Evolutionary conservation across 345 rosid species (phyloP), one percentile per base, ranked within the genome.

Genomic region (Linum usitatissimum): DNA sequence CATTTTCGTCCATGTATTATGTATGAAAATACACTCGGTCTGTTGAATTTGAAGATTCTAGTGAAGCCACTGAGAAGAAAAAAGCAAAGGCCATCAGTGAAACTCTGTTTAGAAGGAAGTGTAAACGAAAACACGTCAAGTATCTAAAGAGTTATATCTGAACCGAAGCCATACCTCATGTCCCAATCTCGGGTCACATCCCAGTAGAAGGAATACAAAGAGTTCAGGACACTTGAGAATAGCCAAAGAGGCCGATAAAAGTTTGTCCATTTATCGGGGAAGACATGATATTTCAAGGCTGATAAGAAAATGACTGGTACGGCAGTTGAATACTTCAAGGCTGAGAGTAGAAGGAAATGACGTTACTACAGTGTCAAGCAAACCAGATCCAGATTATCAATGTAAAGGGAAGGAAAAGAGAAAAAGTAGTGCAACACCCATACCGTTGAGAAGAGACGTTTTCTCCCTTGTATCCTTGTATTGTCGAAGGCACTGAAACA

Each of bases 131-230:
- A 18, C 28, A 39, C 8, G 13, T 40, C 48, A 40, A 40, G 48
- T 40, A 54, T 19, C 4, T 19, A 19, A 20, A 19, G 18, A 3
- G 38, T 34, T 34, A 34, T 34, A 34, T 34, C 38, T 34, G 38
- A 1, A 34, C 48, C 42, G 12, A 48, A 34, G 21, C 51, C 78
- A 49, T 80, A 90, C 97, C 99, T 86, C 75, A 90, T 71, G 78
- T 90, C 97, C 99, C 97, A 94, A 70, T 94, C 99, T 18, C 97
- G 77, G 61, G 87, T 81, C 30, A 94, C 72, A 64, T 94, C 97
- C 99, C 99, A 94, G 73, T 86, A 90, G 82, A 87, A 94, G 4
- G 99, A 94, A 76, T 84, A 93, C 36, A 80, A 72, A 5, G 96
- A 83, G 74, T 88, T 94, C 75, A 92, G 67, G 64, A 94, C 84